Evolutionary conservation across 495 filamentous ascomycete species (phyloP), one percentile per base, ranked within the genome.

Genomic region (Choiromyces venosus): DNA sequence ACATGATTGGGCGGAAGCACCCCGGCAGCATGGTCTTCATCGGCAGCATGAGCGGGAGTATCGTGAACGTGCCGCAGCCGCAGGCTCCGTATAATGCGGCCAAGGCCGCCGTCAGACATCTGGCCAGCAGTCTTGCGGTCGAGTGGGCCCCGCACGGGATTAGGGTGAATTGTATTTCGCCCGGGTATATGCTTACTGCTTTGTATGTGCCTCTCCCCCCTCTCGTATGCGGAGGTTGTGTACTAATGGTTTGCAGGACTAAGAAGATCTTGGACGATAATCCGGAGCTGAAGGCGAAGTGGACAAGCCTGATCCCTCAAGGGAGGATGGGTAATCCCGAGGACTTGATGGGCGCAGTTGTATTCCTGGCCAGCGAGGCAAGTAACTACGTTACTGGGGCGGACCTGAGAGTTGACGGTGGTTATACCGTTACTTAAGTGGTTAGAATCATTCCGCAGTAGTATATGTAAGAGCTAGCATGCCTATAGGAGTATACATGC

Each of bases 251-350:
- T 39, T 39, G 37, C 74, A 96, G 93, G 46, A 97, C 94, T 29
- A 89, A 94, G 83, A 96, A 96, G 84, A 97, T 98, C 76, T 87
- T 97, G 40, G 90, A 97, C 71, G 92, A 96, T 67, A 96, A 96
- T 75, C 93, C 93, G 56, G 92, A 96, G 36, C 87, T 97, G 19
- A 89, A 91, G 81, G 85, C 89, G 71, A 87, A 94, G 79, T 98
- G 94, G 94, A 96, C 89, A 0, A 93, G 92, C 12, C 86, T 96
- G 39, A 98, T 97, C 71, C 94, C 94, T 0, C 88, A 90, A 80
- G 94, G 93, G 25, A 92, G 91, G 82, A 97, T 98, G 93, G 94
- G 94, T 21, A 87, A 90, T 6, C 95, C 94, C 0, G 90, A 91
- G 80, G 95, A 98, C 78, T 85, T 98, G 29, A 97, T 94, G 93